These are phyloP conservation scores for Albatrellus ellisii DNA, from an alignment of 768 basidiomycete species.

Conservation along the genomic window DNA sequence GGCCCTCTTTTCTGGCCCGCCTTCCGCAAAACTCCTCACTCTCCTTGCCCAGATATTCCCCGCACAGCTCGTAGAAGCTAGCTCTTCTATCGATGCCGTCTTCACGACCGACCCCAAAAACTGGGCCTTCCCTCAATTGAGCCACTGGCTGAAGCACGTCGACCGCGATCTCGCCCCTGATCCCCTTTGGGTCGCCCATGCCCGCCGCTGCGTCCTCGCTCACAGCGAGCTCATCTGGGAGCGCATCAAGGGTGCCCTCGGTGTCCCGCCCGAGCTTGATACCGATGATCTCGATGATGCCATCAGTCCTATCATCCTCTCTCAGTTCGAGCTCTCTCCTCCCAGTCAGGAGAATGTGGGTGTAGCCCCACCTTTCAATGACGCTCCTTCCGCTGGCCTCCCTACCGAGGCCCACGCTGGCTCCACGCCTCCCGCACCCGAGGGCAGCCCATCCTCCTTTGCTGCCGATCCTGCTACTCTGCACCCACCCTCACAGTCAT, in stretches of 20 bases:
- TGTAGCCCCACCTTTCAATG: background rate
- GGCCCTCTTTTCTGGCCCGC: slow-evolving; percentile 46
- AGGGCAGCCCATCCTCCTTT: background rate
- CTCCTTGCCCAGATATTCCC: slow-evolving; percentile 60
- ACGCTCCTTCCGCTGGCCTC: background rate
- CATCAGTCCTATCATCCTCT: slow-evolving; percentile 3
- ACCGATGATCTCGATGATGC: slow-evolving; percentile 30
- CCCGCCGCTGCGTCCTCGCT: slow-evolving; percentile 61
- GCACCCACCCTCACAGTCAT: no score
- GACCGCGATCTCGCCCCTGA: slow-evolving; percentile 56
- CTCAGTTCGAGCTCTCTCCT: slow-evolving; percentile 3
- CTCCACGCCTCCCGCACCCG: background rate
- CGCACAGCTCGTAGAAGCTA: slow-evolving; percentile 14
- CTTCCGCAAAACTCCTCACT: slow-evolving; percentile 57
- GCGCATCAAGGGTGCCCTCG: slow-evolving; percentile 75
- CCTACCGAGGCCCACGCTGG: background rate
- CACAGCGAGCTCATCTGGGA: slow-evolving; percentile 89
- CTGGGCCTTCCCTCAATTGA: slow-evolving; percentile 66
- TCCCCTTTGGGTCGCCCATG: slow-evolving; percentile 55
- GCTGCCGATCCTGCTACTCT: background rate
- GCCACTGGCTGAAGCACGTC: slow-evolving; percentile 50
- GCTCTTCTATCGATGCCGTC: slow-evolving; percentile 16
- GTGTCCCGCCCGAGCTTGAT: slow-evolving; percentile 77
- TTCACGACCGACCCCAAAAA: slow-evolving; percentile 39
- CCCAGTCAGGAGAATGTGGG: background rate